Conservation (phyloP, 129 eudicot genomes). For the Pseudognaphalium luteoalbum region DNA sequence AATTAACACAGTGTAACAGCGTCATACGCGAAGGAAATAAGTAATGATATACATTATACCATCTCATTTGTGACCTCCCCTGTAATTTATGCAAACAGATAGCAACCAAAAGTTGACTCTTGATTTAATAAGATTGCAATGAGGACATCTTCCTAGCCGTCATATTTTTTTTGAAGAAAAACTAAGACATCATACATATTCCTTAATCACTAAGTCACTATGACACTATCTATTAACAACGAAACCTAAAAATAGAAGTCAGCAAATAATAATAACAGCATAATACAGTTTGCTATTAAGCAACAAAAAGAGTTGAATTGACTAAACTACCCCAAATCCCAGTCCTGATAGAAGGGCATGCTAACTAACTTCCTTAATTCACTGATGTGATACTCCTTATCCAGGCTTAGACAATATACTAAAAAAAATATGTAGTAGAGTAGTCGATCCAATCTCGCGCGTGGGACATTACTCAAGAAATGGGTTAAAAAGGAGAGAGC, state of each 20-base stretch:
- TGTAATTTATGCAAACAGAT: not conserved
- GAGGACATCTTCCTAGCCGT: not conserved
- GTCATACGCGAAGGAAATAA: not conserved
- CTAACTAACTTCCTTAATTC: not conserved
- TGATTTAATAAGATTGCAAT: slow-evolving; percentile 3
- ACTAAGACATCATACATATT: not conserved
- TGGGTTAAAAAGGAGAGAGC: too few species aligned
- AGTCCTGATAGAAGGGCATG: not conserved
- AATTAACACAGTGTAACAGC: not conserved
- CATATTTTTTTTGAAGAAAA: not conserved
- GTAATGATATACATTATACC: slow-evolving; percentile 3
- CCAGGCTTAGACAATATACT: not conserved
- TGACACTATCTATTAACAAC: not conserved
- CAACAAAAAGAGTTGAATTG: not conserved
- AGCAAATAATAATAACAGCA: not conserved
- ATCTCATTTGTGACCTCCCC: slow-evolving; percentile 3
- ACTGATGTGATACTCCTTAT: slow-evolving; percentile 5
- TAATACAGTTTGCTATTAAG: not conserved
- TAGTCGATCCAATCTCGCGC: too few species aligned
- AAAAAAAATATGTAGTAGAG: not conserved
- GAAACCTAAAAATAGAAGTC: not conserved
- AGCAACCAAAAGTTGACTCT: slow-evolving; percentile 5
- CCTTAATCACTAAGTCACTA: not conserved
- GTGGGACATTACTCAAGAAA: too few species aligned
- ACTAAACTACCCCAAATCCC: slow-evolving; percentile 11